phyloP scores from a whole-genome alignment of 805 yeast species.

The Saccharomycopsis babjevae region DNA sequence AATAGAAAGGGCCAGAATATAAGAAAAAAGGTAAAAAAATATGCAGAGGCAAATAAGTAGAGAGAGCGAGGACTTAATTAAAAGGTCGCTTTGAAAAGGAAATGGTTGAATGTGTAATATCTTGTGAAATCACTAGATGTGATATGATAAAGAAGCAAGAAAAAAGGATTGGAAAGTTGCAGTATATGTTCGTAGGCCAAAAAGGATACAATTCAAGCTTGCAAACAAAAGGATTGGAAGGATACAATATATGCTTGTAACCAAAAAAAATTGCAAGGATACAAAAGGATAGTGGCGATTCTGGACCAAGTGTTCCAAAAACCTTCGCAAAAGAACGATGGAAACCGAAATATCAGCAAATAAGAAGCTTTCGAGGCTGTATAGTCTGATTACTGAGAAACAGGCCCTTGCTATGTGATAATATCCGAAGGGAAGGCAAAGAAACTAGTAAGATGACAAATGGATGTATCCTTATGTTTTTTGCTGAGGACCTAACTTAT shows the following conservation, averaged over 20 bases:
- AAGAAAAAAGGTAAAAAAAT: background rate
- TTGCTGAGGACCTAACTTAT: background rate
- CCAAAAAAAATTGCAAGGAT: too few species aligned
- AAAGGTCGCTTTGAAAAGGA: conserved; percentile 9
- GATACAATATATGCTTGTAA: too few species aligned
- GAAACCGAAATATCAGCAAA: background rate
- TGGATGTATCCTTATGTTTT: background rate
- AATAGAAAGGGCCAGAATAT: background rate
- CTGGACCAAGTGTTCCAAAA: background rate
- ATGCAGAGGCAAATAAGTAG: background rate
- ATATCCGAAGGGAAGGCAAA: background rate
- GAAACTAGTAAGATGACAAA: background rate
- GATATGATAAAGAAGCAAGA: background rate
- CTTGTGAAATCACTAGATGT: background rate
- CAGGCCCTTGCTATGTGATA: background rate
- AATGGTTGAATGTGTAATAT: too few species aligned
- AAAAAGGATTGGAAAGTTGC: background rate
- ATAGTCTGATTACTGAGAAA: background rate
- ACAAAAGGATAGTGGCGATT: too few species aligned
- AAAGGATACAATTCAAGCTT: background rate
- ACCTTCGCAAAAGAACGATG: background rate
- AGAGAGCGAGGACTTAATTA: conserved; percentile 14
- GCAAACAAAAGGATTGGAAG: background rate
- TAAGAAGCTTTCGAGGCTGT: background rate
- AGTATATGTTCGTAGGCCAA: background rate